phyloP scores from a whole-genome alignment of 1,284 basidiomycete species.

The Paramarasmius palmivorus region DNA sequence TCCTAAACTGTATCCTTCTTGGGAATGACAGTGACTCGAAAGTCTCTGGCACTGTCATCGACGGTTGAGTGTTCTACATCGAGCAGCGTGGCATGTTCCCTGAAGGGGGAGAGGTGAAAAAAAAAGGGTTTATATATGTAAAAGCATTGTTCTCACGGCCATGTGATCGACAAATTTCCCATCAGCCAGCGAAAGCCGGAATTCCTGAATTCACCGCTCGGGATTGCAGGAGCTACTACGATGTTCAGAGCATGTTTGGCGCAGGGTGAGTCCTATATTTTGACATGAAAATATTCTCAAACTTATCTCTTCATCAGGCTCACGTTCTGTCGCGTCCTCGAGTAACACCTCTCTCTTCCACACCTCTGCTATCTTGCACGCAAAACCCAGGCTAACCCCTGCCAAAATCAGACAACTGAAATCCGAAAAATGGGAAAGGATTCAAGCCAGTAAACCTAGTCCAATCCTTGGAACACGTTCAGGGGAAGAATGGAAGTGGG shows the following conservation, averaged over 20 bases:
- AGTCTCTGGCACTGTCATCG: slow-evolving; percentile 52
- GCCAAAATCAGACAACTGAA: slow-evolving; percentile 56
- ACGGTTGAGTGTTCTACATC: slow-evolving; percentile 39
- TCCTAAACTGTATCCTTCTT: slow-evolving; percentile 48
- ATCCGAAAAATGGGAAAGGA: slow-evolving; percentile 41
- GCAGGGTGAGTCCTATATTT: slow-evolving; percentile 8
- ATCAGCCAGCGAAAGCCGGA: not conserved
- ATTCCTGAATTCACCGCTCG: not conserved
- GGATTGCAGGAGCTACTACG: not conserved
- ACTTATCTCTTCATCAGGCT: slow-evolving; percentile 27
- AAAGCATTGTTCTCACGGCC: too few relatives aligned
- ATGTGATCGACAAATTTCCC: not conserved
- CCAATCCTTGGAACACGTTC: slow-evolving; percentile 72
- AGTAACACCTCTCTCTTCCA: slow-evolving; percentile 48
- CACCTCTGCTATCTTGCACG: slow-evolving; percentile 48
- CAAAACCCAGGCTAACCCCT: slow-evolving; percentile 34
- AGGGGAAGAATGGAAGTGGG: slow-evolving; percentile 66
- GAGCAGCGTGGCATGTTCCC: slow-evolving; percentile 52
- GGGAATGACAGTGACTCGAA: slow-evolving; percentile 43
- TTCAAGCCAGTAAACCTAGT: slow-evolving; percentile 55
- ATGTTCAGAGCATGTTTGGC: slow-evolving; percentile 15
- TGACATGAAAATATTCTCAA: not conserved
- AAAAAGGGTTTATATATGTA: not conserved
- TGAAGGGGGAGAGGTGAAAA: slow-evolving; percentile 18
- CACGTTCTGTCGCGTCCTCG: slow-evolving; percentile 45